These are phyloP conservation scores for Takakia lepidozioides DNA, from an alignment of 225 moss, liverwort and hornwort species.

Conservation along the genomic window DNA sequence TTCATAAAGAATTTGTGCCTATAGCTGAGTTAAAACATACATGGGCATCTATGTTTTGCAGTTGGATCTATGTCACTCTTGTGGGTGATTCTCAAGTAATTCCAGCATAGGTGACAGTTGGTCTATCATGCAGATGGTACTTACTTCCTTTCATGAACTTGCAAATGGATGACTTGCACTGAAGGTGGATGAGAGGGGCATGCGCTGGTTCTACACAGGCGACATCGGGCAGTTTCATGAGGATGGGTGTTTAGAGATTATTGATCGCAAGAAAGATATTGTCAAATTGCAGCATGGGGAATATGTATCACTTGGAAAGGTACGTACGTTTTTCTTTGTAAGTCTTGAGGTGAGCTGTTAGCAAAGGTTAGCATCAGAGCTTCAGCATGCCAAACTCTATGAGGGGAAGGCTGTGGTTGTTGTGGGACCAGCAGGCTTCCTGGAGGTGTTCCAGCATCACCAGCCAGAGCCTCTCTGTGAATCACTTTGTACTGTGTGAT, in stretches of 20 bases:
- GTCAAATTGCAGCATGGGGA: conserved; percentile 96
- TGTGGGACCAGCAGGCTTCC: too few relatives aligned
- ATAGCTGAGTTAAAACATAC: too few relatives aligned
- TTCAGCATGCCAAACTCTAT: background rate
- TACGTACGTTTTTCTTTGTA: conserved; percentile 9
- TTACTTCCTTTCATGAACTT: too few relatives aligned
- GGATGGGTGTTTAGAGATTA: conserved; percentile 85
- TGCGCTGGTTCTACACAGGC: conserved; percentile 93
- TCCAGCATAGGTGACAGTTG: too few relatives aligned
- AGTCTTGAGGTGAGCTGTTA: background rate
- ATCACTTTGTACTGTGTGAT: background rate
- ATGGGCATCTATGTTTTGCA: too few relatives aligned
- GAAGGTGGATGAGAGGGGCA: conserved; percentile 69
- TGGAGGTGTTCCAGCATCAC: too few relatives aligned
- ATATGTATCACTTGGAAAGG: conserved; percentile 97
- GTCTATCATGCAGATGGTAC: too few relatives aligned
- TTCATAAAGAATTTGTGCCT: too few relatives aligned
- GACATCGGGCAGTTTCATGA: conserved; percentile 82
- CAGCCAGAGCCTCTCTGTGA: background rate
- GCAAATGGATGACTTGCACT: too few relatives aligned
- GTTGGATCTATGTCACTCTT: too few relatives aligned
- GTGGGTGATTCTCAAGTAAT: too few relatives aligned
- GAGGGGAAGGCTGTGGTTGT: too few relatives aligned
- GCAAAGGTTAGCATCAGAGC: background rate
- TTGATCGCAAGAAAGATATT: conserved; percentile 97